phyloP scores from a whole-genome alignment of 2,329 filamentous ascomycete species.

The Aspergillus sp. region DNA sequence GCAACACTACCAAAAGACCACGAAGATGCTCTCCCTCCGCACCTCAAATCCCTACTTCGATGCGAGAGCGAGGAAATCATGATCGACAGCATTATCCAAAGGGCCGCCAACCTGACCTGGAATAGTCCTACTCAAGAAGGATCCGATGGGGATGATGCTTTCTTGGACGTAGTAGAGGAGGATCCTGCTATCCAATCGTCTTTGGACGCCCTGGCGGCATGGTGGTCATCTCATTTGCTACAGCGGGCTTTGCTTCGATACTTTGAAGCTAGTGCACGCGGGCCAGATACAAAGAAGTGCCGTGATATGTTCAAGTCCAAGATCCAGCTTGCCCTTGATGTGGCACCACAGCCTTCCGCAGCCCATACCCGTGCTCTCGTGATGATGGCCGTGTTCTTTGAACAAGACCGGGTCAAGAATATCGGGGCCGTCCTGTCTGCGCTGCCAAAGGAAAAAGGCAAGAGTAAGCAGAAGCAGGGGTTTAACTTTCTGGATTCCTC shows the following conservation, averaged over 20 bases:
- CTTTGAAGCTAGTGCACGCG: slow-evolving; percentile 56
- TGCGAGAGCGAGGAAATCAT: slow-evolving; percentile 81
- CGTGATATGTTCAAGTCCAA: slow-evolving; percentile 50
- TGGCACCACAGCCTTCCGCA: slow-evolving; percentile 75
- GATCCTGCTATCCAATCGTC: slow-evolving; percentile 83
- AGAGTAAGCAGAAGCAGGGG: slow-evolving; percentile 30
- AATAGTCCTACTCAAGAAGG: slow-evolving; percentile 73
- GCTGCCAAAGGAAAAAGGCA: slow-evolving; percentile 44
- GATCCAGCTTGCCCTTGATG: slow-evolving; percentile 68
- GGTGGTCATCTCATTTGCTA: slow-evolving; percentile 77
- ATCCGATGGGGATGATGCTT: slow-evolving; percentile 62
- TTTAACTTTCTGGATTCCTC: slow-evolving; percentile 55
- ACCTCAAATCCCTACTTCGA: slow-evolving; percentile 73
- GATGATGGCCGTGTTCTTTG: slow-evolving; percentile 59
- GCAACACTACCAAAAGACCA: slow-evolving; percentile 48
- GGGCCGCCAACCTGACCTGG: slow-evolving; percentile 87
- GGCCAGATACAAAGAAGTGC: slow-evolving; percentile 40
- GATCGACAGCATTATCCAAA: slow-evolving; percentile 73
- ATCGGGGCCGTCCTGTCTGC: slow-evolving; percentile 56
- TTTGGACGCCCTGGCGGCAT: slow-evolving; percentile 85
- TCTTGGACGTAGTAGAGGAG: slow-evolving; percentile 80
- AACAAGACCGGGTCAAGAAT: slow-evolving; percentile 51
- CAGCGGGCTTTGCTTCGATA: slow-evolving; percentile 67
- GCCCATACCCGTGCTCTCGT: slow-evolving; percentile 61
- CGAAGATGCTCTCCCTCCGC: slow-evolving; percentile 70